Evolutionary conservation across 2,329 filamentous ascomycete genomes (phyloP).

Genomic region (Nothomitra cinnamomea): DNA sequence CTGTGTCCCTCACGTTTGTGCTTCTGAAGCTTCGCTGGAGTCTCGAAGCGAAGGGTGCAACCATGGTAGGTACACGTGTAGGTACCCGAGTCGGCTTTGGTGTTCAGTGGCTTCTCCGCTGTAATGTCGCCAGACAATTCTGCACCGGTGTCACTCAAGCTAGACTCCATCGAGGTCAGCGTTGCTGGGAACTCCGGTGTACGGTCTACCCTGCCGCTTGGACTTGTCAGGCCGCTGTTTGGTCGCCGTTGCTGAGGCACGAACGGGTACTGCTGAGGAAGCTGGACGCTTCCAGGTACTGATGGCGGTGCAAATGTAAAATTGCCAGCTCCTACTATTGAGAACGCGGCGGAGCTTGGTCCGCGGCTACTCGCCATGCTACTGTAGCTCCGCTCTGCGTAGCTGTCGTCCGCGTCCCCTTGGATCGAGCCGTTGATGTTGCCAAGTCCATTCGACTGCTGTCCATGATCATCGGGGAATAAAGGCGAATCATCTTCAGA

Average conservation of each 20-base stretch:
- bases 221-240: constrained; percentile 14
- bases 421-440: neutral
- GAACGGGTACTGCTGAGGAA: constrained; percentile 35
- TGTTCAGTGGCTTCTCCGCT: constrained; percentile 39
- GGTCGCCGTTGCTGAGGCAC: constrained; percentile 12
- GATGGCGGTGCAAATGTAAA: constrained; percentile 31
- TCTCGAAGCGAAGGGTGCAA: constrained; percentile 76
- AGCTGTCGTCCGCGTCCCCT: constrained; percentile 20
- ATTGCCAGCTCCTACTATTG: constrained; percentile 16
- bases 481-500: constrained; percentile 56
- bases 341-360: constrained; percentile 20
- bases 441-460: neutral
- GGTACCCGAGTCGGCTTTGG: constrained; percentile 63
- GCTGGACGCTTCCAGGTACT: constrained; percentile 14
- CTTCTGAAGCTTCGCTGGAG: constrained; percentile 71
- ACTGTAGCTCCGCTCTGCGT: constrained; percentile 25
- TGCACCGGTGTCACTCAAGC: constrained; percentile 33
- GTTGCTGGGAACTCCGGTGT: constrained; percentile 41
- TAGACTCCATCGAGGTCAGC: constrained; percentile 44
- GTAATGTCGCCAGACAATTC: constrained; percentile 22
- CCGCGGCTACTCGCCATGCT: constrained; percentile 25
- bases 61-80: constrained; percentile 96
- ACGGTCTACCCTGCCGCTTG: constrained; percentile 18
- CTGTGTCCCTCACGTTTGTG: constrained; percentile 91
- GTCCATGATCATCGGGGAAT: constrained; percentile 28